Evolutionary conservation across 2,329 filamentous ascomycete species (phyloP).

Genomic region (Beauveria sp.): DNA sequence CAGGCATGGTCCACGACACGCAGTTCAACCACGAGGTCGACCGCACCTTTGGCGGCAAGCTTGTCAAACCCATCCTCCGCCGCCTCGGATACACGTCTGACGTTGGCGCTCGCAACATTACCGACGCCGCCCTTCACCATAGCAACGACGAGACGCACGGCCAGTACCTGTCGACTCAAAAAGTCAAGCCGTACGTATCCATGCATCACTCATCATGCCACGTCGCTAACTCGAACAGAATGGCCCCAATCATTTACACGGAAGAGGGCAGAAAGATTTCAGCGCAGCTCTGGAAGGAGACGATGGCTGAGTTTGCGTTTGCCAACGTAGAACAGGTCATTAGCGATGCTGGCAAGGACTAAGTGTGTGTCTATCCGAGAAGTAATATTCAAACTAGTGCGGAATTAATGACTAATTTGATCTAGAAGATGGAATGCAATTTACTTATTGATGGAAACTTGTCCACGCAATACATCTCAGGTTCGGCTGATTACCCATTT

Average conservation of each 20-base stretch:
- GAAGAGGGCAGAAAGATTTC: slow-evolving; percentile 8
- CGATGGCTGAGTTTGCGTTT: slow-evolving; percentile 15
- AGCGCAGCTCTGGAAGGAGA: slow-evolving; percentile 15
- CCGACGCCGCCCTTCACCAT: slow-evolving; percentile 6
- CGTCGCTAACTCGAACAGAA: background rate
- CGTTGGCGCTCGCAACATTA: slow-evolving; percentile 11
- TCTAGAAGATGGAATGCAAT: too few species aligned
- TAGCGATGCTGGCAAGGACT: too few species aligned
- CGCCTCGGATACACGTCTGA: background rate
- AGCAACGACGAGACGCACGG: slow-evolving; percentile 5
- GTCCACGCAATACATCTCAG: too few species aligned
- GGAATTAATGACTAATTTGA: too few species aligned
- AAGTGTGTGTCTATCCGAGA: too few species aligned
- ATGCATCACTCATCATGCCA: background rate
- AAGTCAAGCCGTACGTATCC: slow-evolving; percentile 7
- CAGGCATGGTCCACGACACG: slow-evolving; percentile 15
- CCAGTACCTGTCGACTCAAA: slow-evolving; percentile 8
- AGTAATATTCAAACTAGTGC: too few species aligned
- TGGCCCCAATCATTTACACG: slow-evolving; percentile 12
- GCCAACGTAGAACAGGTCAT: slow-evolving; percentile 5
- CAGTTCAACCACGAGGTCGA: slow-evolving; percentile 14
- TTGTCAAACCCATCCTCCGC: slow-evolving; percentile 3
- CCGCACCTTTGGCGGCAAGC: slow-evolving; percentile 6
- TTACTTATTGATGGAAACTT: too few species aligned
- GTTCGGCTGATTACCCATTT: too few species aligned